Base-by-base conservation (phyloP, 2,329 filamentous ascomycete species). In the Helotiales sp. region DNA sequence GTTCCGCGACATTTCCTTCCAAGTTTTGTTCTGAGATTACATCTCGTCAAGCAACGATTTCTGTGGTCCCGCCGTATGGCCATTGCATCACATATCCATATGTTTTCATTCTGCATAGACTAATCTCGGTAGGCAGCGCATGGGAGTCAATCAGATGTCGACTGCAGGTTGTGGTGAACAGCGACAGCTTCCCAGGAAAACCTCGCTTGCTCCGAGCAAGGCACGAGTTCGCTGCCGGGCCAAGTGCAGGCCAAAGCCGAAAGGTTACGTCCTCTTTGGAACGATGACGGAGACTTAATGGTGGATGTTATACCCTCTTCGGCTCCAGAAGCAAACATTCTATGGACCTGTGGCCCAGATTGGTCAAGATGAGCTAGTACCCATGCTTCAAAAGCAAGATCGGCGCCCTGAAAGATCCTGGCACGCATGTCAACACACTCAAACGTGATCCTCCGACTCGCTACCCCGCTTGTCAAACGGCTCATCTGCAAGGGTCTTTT, bases 231-330 rank as follows among this genome's bases (percentile, higher is more conserved):
- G 43, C 20, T 59, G 55, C 55, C 34, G 55, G 55, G 22, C 30
- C 22, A 40, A 59, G 28, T 43, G 37, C 20, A 59, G 37, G 52
- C 20, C 32, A 32, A 40, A 43, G 28, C 13, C 20, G 17, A 22
- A 28, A 43, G 17, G 55, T 3, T 13, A 17, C 34, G 24, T 59
- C 55, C 32, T 8, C 28, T 59, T 43, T 26, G 34, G 20, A 58
- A 59, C 43, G 58, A 61, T 61, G 58, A 61, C 58, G 58, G 58
- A 61, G 45, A 47, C 45, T 61, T 61, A 61, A 61, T 61, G 37
- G 55, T 17, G 45, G 32, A 13, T 24, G n/a, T 32, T 61, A 61
- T 61, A 61, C 28, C 58, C 24, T 49, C 58, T 47, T 47, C 58
- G 58, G 58, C 26, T 61, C 58, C 45, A 47, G 58, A 61, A 10